Evolutionary conservation across 345 rosid species (phyloP), one percentile per base, ranked within the genome.

Genomic region (Eucalyptus paniculata): DNA sequence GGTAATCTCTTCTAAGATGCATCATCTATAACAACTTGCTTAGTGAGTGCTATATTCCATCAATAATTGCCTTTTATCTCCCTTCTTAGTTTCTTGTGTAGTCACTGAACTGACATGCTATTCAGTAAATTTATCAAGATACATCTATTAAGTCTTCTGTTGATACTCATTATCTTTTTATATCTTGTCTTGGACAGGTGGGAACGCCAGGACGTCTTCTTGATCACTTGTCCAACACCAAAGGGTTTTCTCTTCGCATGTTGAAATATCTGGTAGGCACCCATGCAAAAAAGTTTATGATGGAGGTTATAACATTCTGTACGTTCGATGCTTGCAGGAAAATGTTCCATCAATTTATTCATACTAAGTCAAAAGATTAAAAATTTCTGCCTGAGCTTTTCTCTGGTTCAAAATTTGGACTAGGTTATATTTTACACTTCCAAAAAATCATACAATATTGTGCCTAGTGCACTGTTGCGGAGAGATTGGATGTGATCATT

Each of bases 201-300:
- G 99, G 93, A 50, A 98, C 99, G 18, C 99, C 99, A 91, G 98
- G 98, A 89, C 98, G 99, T 77, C 96, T 98, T 51, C 88, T 96
- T 94, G 99, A 98, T 95, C 99, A 98, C 90, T 89, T 98, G 92
- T 89, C 94, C 72, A 95, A 95, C 92, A 96, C 99, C 12, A 98
- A 98, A 92, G 98, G 99, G 6, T 98, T 98, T 89, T 95, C 98
- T 87, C 97, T 97, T 62, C 94, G 94, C 58, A 91, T 92, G 37
- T 90, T 98, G 91, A 97, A 97, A 90, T 96, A 94, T 93, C 92
- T 98, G 97, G 99, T 97, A 94, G 42, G 81, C 81, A 69, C 4
- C 49, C 81, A 17, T 69, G 81, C 42, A 32, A 69, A 32, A 69
- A 9, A 69, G 7, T 32, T 32, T 17, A 69, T 67, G 81, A 69